phyloP scores from a whole-genome alignment of 164 flowering plant species.

The Magnolia changhungtana region DNA sequence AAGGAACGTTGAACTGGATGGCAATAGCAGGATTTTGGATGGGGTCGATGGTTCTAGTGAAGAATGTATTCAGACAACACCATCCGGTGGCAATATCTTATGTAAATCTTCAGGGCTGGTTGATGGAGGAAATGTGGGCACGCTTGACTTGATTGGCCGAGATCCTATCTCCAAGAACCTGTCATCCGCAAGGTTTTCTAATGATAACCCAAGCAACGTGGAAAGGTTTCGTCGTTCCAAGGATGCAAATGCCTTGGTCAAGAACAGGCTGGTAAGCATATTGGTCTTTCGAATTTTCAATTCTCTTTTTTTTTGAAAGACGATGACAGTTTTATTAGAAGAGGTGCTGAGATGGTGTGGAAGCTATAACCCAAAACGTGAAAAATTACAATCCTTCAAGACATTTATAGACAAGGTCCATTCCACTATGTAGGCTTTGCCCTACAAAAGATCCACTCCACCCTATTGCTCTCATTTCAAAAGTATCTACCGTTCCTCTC shows the following conservation, averaged over 20 bases:
- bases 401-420: no score
- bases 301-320: no score
- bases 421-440: no score
- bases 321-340: no score
- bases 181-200: not conserved
- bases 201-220: no score
- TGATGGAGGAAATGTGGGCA: not conserved
- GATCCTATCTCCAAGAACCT: slow-evolving; percentile 6
- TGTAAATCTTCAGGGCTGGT: slow-evolving; percentile 5
- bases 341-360: no score
- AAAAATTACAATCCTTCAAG: no score
- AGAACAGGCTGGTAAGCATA: not conserved
- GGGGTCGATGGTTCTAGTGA: slow-evolving; percentile 12
- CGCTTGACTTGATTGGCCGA: not conserved
- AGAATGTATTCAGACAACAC: slow-evolving; percentile 27
- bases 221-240: not conserved
- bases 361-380: no score
- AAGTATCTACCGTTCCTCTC: no score
- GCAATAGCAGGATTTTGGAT: not conserved
- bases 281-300: no score
- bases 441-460: no score
- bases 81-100: slow-evolving; percentile 30
- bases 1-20: not conserved
- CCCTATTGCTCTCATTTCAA: no score
- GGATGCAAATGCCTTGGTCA: not conserved